Conservation (phyloP, 345 rosid genomes). For the Ceriops tagal region DNA sequence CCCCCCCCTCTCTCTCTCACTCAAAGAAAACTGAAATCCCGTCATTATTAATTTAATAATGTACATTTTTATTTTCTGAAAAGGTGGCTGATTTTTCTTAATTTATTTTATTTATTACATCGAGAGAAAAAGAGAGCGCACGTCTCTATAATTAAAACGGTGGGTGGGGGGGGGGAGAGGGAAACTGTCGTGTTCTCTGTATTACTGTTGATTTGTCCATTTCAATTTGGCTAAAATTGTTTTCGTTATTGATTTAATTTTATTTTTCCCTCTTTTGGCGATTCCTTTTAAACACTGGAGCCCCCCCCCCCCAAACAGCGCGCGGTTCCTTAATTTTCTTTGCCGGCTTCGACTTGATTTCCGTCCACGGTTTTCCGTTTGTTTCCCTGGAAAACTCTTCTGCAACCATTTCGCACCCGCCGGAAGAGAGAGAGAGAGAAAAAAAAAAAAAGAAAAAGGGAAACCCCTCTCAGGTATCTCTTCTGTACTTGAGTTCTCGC, state of each 20-base stretch:
- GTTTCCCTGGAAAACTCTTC: conserved; percentile 8
- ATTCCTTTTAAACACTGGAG: too few species aligned
- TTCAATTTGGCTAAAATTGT: not conserved
- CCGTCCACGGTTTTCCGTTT: not conserved
- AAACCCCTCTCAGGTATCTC: not conserved
- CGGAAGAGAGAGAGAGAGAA: not conserved
- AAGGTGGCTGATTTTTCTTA: not conserved
- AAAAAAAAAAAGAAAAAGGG: not conserved
- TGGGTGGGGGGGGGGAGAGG: too few species aligned
- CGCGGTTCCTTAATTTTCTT: not conserved
- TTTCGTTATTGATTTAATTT: too few species aligned
- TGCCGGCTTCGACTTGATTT: not conserved
- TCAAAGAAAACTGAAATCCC: not conserved
- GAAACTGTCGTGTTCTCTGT: not conserved
- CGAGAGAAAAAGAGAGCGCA: too few species aligned
- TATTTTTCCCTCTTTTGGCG: too few species aligned
- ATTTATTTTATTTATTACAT: not conserved
- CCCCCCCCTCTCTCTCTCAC: too few species aligned
- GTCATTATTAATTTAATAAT: not conserved
- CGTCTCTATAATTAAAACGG: too few species aligned
- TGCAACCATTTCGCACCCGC: too few species aligned
- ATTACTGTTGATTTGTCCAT: not conserved
- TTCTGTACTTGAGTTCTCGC: not conserved
- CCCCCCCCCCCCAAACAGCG: too few species aligned
- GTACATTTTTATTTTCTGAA: not conserved